Evolutionary conservation across 495 filamentous ascomycete genomes (phyloP).

Genomic region (Hypoxylon cercidicola): DNA sequence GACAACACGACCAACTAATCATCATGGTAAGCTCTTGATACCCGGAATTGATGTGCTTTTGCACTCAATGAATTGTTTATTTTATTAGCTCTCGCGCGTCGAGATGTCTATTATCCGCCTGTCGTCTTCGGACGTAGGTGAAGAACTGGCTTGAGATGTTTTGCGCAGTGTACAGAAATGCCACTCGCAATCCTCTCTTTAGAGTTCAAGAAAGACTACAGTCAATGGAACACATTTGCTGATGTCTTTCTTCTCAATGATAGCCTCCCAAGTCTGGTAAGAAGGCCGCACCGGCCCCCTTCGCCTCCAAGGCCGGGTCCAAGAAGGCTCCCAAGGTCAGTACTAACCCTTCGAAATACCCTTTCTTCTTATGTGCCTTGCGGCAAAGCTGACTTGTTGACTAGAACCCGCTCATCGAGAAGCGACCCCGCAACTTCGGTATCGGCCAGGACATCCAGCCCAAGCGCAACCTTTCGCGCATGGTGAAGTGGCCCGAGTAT

Average conservation of each 20-base stretch:
- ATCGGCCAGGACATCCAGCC: slow-evolving; percentile 99
- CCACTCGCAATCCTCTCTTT: slow-evolving; percentile 73
- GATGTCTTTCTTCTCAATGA: slow-evolving; percentile 99
- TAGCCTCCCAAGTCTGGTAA: slow-evolving; percentile 97
- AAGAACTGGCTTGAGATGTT: slow-evolving; percentile 85
- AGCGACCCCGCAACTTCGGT: slow-evolving; percentile 95
- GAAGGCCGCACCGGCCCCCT: slow-evolving; percentile 95
- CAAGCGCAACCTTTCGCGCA: slow-evolving; percentile 94
- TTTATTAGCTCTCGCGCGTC: slow-evolving; percentile 48
- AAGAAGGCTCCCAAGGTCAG: slow-evolving; percentile 98
- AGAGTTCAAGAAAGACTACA: slow-evolving; percentile 91
- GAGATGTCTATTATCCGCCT: slow-evolving; percentile 62
- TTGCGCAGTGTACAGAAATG: slow-evolving; percentile 66
- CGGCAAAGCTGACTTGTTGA: slow-evolving; percentile 46
- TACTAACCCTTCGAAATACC: slow-evolving; percentile 22
- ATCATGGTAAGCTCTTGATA: slow-evolving; percentile 59
- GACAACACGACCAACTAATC: slow-evolving; percentile 46
- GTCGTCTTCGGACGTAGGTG: slow-evolving; percentile 66
- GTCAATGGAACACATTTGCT: slow-evolving; percentile 84
- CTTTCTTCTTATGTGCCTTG: not conserved
- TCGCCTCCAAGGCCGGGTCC: slow-evolving; percentile 92
- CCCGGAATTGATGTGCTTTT: slow-evolving; percentile 34
- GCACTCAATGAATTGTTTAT: slow-evolving; percentile 29
- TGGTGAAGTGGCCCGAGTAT: slow-evolving; percentile 99
- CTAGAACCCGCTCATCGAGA: slow-evolving; percentile 99